Evolutionary conservation across 371 early-diverging fungal genomes (phyloP).

Genomic region (Mucor racemosus): DNA sequence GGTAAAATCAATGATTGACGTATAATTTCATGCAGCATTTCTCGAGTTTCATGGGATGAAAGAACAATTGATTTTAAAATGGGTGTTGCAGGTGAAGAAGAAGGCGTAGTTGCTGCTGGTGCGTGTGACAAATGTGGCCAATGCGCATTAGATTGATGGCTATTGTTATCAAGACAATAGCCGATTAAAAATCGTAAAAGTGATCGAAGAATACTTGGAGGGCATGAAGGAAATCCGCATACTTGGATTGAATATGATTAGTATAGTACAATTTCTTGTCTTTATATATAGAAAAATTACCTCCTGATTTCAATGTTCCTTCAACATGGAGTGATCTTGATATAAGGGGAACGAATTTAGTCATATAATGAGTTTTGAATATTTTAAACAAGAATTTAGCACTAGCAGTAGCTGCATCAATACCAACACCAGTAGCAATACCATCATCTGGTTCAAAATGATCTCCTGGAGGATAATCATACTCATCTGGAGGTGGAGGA

Average conservation of each 20-base stretch:
- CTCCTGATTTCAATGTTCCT: conserved; percentile 42
- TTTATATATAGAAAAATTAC: conserved; percentile 18
- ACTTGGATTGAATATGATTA: conserved; percentile 7
- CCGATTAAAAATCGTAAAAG: conserved; percentile 71
- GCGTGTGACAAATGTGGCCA: conserved; percentile 44
- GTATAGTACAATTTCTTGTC: too few relatives aligned
- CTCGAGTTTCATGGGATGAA: conserved; percentile 67
- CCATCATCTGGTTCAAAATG: conserved; percentile 63
- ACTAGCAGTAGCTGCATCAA: conserved; percentile 70
- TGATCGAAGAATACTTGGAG: conserved; percentile 70
- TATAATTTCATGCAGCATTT: conserved; percentile 78
- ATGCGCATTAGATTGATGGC: conserved; percentile 25
- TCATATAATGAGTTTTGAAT: conserved; percentile 67
- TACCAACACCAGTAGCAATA: conserved; percentile 68
- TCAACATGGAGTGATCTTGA: conserved; percentile 50
- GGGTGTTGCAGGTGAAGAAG: conserved; percentile 70
- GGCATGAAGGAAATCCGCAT: conserved; percentile 73
- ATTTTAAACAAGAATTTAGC: conserved; percentile 75
- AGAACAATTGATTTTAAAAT: conserved; percentile 73
- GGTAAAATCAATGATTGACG: conserved; percentile 73
- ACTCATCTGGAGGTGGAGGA: conserved; percentile 62
- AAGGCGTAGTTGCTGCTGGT: conserved; percentile 45
- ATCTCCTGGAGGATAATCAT: conserved; percentile 58
- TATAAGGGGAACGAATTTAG: conserved; percentile 72
- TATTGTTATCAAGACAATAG: conserved; percentile 60